Evolutionary conservation across 345 rosid genomes (phyloP).

Genomic region (Lumnitzera littorea): DNA sequence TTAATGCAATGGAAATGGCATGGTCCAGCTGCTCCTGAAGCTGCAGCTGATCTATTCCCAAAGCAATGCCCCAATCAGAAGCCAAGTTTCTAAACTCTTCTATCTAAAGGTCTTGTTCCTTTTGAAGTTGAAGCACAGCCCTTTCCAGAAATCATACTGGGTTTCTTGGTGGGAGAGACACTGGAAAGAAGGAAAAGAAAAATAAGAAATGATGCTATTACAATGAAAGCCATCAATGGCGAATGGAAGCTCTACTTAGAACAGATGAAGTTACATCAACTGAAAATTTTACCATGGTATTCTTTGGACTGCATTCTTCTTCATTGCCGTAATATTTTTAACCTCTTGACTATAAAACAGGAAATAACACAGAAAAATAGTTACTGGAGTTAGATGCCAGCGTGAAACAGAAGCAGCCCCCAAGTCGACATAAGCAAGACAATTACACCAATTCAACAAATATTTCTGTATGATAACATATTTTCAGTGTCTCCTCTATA

Average conservation of each 20-base stretch:
- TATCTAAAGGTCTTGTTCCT: conserved; percentile 17
- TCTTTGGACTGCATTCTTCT: conserved; percentile 54
- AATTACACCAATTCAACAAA: too few relatives aligned
- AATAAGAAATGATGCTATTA: background rate
- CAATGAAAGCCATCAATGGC: background rate
- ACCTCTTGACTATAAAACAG: conserved; percentile 63
- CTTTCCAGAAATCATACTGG: conserved; percentile 10
- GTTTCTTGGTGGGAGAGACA: conserved; percentile 13
- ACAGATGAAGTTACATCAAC: background rate
- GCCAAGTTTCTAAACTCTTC: conserved; percentile 8
- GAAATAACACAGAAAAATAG: background rate
- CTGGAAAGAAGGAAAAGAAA: conserved; percentile 15
- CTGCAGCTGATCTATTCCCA: too few relatives aligned
- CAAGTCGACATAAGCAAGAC: background rate
- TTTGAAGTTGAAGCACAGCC: conserved; percentile 33
- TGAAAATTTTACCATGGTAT: conserved; percentile 37
- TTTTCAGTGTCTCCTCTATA: too few relatives aligned
- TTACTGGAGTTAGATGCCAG: background rate
- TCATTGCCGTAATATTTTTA: conserved; percentile 64
- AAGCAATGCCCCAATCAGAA: too few relatives aligned
- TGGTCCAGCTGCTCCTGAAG: too few relatives aligned
- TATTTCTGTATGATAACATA: too few relatives aligned
- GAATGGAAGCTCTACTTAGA: background rate
- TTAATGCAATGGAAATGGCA: too few relatives aligned
- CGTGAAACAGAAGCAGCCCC: background rate